Evolutionary conservation across 2,329 filamentous ascomycete genomes (phyloP).

Genomic region (Venturia pyrina): DNA sequence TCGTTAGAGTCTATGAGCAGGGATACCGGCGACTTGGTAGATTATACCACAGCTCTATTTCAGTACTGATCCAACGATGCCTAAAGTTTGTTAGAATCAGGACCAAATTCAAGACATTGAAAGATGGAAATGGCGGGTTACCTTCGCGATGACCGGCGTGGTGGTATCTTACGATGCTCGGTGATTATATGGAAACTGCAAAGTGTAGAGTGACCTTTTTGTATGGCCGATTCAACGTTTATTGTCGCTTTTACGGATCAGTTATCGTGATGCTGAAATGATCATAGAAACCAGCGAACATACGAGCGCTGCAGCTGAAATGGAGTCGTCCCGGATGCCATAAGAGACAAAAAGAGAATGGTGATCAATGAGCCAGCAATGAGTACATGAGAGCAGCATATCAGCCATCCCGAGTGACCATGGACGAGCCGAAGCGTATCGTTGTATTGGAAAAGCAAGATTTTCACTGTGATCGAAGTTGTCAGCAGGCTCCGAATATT

Average conservation of each 20-base stretch:
- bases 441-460: background rate
- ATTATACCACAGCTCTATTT: too few species aligned
- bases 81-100: background rate
- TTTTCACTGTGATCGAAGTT: background rate
- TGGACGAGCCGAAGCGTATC: too few species aligned
- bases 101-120: background rate
- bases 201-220: background rate
- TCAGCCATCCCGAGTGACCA: too few species aligned
- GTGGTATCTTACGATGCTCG: background rate
- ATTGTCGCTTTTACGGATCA: background rate
- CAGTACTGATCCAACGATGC: too few species aligned
- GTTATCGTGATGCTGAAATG: background rate
- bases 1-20: too few species aligned
- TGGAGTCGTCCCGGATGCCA: too few species aligned
- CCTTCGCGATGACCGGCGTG: background rate
- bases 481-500: background rate
- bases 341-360: too few species aligned
- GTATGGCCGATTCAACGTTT: background rate
- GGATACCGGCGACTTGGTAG: too few species aligned
- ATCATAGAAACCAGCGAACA: too few species aligned
- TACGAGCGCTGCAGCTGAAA: too few species aligned
- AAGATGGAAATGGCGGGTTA: background rate
- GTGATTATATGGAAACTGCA: background rate
- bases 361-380: too few species aligned
- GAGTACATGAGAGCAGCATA: too few species aligned